phyloP scores from a whole-genome alignment of 2,329 filamentous ascomycete species.

The Trichoderma aggressivum region DNA sequence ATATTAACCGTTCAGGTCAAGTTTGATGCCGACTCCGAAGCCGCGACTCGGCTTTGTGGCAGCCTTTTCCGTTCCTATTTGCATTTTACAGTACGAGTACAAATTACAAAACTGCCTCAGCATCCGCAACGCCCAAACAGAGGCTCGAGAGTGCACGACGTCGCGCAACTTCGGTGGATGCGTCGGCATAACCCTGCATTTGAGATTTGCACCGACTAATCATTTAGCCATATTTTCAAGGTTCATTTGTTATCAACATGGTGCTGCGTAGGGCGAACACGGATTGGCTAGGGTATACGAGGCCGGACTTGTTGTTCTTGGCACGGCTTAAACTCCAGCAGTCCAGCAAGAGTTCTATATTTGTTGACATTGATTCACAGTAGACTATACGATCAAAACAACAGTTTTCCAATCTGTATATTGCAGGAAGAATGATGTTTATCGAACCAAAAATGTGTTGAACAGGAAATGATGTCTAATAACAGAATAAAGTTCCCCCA shows the following conservation, averaged over 20 bases:
- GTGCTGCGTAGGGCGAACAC: too few species aligned
- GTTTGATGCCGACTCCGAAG: background rate
- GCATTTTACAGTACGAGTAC: too few species aligned
- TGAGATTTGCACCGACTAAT: too few species aligned
- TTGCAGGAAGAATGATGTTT: background rate
- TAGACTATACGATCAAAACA: background rate
- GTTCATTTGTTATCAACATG: too few species aligned
- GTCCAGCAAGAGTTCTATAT: background rate
- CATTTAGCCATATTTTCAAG: too few species aligned
- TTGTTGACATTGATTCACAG: background rate
- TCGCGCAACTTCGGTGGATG: background rate
- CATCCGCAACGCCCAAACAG: background rate
- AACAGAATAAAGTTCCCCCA: background rate
- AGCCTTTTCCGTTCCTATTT: background rate
- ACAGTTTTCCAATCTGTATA: background rate
- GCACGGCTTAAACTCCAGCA: background rate
- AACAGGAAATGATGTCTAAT: background rate
- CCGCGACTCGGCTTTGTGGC: background rate
- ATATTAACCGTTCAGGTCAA: too few species aligned
- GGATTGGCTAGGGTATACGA: background rate
- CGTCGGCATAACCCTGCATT: too few species aligned
- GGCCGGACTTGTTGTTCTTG: background rate
- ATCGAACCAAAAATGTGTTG: background rate
- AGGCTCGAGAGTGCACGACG: background rate
- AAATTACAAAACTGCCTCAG: background rate